Evolutionary conservation across 164 flowering plant species (phyloP).

Genomic region (Nymphaea thermarum): DNA sequence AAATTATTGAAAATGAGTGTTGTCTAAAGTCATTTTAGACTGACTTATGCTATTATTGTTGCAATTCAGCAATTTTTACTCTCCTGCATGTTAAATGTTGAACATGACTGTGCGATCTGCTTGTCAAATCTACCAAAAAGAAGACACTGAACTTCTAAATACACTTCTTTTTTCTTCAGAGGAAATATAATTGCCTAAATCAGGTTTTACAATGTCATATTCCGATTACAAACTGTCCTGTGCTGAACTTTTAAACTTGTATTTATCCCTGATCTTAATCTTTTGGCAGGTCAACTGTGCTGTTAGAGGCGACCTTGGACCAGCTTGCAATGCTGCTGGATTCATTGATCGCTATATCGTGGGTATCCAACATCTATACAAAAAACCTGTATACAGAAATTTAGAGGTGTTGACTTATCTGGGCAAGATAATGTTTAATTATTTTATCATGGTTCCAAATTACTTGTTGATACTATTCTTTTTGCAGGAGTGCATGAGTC

Average conservation of each 20-base stretch:
- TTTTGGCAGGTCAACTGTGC: slow-evolving; percentile 48
- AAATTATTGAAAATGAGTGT: too few relatives aligned
- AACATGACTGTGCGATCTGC: too few relatives aligned
- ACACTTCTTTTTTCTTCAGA: too few relatives aligned
- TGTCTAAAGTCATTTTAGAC: too few relatives aligned
- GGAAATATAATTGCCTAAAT: too few relatives aligned
- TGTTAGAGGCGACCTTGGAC: slow-evolving; percentile 59
- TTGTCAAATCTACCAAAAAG: too few relatives aligned
- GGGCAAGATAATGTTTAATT: background rate
- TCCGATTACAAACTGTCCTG: background rate
- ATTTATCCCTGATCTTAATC: background rate
- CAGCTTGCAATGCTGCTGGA: slow-evolving; percentile 71
- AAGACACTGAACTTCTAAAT: too few relatives aligned
- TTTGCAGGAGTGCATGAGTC: slow-evolving; percentile 44
- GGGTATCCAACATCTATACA: slow-evolving; percentile 46
- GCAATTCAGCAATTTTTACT: too few relatives aligned
- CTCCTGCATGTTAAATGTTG: too few relatives aligned
- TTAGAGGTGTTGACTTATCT: slow-evolving; percentile 31
- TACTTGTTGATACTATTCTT: background rate
- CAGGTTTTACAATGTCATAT: too few relatives aligned
- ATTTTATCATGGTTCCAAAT: background rate
- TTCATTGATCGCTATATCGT: slow-evolving; percentile 58
- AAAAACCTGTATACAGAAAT: slow-evolving; percentile 49
- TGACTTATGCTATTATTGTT: too few relatives aligned
- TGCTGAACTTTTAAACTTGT: background rate